Conservation (phyloP, 192 early-diverging fungal species). For the Backusella sp. region DNA sequence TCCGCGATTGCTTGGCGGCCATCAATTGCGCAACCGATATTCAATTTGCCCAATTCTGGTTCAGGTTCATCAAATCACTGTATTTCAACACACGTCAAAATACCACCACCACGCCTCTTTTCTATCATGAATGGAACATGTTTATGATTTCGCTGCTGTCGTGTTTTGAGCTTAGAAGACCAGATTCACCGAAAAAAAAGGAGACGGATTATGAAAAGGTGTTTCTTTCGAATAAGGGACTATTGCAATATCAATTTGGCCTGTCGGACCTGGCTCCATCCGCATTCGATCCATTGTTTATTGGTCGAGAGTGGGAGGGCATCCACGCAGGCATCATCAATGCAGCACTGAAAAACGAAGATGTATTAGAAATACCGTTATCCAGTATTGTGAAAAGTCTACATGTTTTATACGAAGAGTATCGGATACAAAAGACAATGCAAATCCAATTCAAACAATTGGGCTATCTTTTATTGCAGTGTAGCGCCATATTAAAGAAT, state of each 20-base stretch:
- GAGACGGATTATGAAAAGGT: background rate
- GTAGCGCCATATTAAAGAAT: background rate
- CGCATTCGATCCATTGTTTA: background rate
- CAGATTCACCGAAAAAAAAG: background rate
- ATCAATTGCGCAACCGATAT: slow-evolving; percentile 9
- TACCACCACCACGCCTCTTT: background rate
- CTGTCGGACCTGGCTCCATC: background rate
- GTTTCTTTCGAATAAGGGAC: background rate
- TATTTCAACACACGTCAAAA: background rate
- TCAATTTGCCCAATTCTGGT: slow-evolving; percentile 4
- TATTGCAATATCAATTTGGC: background rate
- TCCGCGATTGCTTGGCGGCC: slow-evolving; percentile 11
- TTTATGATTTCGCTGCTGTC: background rate
- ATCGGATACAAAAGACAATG: background rate
- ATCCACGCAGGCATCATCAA: background rate
- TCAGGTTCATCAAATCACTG: background rate
- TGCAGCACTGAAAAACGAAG: background rate
- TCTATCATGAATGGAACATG: slow-evolving; percentile 12
- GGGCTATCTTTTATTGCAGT: background rate
- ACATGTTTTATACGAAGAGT: slow-evolving; percentile 16
- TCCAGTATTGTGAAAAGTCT: slow-evolving; percentile 1
- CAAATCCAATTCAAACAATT: background rate
- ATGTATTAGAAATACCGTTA: background rate
- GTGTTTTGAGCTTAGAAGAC: background rate
- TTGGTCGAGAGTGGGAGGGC: background rate